Evolutionary conservation across 2,329 filamentous ascomycete genomes (phyloP), one percentile per base, ranked within the genome.

Genomic region (Fusarium pininemorale): DNA sequence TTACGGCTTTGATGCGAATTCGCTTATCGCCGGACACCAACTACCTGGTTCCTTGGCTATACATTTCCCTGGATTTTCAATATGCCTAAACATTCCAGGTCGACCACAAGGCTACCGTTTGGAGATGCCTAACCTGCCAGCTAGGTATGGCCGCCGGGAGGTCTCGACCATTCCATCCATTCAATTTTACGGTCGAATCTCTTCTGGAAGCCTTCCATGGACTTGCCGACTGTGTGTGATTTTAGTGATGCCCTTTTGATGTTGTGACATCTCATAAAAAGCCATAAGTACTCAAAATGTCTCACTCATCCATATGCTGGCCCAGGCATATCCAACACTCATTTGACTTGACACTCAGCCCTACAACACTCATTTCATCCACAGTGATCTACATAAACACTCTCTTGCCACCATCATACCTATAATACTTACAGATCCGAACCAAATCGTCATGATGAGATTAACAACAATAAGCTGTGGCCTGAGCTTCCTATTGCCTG

Each of bases 231-330:
- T 39, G 7, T 38, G 3, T 5, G 16, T n/a, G 9, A 2, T 9
- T 11, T 7, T 10, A 6, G 1, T 24, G 7, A 32, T 18, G 20
- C 10, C 3, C 6, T 20, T 24, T 0, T 12, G 10, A 13, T 2
- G 1, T 1, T 32, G 0, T 22, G 5, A 14, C 1, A 15, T 10
- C 13, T 6, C 20, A 30, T 38, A 1, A 24, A 15, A n/a, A 26
- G 39, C 7, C 59, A 45, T 58, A 63, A 63, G 39, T 63, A 63
- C n/a, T 15, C 11, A 9, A 24, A 22, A 11, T n/a, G 20, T 56
- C 58, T 41, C 58, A n/a, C 38, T 1, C 7, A 18, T 42, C 22
- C 6, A 4, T 6, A 13, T 16, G 11, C 4, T 5, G 3, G 10
- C 11, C 18, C 45, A 20, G 26, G 18, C 6, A 38, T 30, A 35